Base-by-base conservation (phyloP, 495 filamentous ascomycete species). In the Aspergillus olivimuriae region DNA sequence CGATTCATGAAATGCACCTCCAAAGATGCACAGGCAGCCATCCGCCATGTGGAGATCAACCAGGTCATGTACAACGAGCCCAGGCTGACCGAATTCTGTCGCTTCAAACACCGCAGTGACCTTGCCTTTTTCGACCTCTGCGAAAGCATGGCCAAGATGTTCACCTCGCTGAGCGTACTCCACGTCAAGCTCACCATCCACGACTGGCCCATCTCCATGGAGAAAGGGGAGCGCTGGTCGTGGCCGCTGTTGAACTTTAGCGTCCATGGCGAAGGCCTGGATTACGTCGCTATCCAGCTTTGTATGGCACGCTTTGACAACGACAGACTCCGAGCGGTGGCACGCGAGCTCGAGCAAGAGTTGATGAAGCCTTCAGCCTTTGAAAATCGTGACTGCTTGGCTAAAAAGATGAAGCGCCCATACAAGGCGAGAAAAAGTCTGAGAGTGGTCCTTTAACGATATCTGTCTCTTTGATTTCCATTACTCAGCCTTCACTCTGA, bases 41-140 rank as follows among this genome's bases (percentile, higher is more conserved):
- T 61, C 24, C 46, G 18, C 2, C 52, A 55, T 26, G 37, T 61
- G 6, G 58, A 58, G 37, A 37, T 61, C 10, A 40, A 47, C 16
- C 55, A 58, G 19, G 45, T n/a, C 28, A 61, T 57, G 52, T 58
- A 61, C 41, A 51, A 51, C 16, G 58, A 61, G 39, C 58, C 55
- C 9, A 35, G 31, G 0, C 28, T 53, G 10, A 34, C 37, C 3
- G 19, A 34, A 10, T 50, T 48, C 32, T 43, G 52, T 0, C 6
- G 15, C 2, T 55, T 32, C 33, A 58, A 58, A 35, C 17, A 42
- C 35, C 45, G 52, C 28, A 55, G 52, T 23, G 58, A 61, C 32
- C 23, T 44, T 15, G 47, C 43, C 8, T 61, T 39, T 39, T 56
- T 39, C 10, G 14, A 43, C 7, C 43, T 44, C 17, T 58, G 55